Evolutionary conservation across 2,329 filamentous ascomycete genomes (phyloP).

Genomic region (Epichloe aotearoae): DNA sequence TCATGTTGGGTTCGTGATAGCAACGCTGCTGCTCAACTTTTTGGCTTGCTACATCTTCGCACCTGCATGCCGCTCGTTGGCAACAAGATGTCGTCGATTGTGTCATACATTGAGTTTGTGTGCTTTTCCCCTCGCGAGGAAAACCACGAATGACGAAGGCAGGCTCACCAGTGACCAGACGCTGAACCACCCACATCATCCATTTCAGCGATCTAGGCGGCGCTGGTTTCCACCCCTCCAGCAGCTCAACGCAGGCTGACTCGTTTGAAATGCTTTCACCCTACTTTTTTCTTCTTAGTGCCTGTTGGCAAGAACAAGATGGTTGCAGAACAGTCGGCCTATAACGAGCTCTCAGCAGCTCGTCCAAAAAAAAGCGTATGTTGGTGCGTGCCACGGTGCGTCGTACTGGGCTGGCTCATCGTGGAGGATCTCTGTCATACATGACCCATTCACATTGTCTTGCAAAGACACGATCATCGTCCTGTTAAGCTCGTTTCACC

Average conservation of each 20-base stretch:
- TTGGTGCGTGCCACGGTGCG: neutral
- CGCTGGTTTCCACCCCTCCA: neutral
- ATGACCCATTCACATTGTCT: too few species aligned
- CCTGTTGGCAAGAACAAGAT: neutral
- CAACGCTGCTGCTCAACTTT: neutral
- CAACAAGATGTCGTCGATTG: neutral
- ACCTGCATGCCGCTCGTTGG: neutral
- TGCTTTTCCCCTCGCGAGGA: neutral
- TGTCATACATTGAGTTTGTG: neutral
- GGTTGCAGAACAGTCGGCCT: neutral
- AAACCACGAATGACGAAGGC: constrained; percentile 3
- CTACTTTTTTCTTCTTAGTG: neutral
- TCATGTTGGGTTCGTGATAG: neutral
- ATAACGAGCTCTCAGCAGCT: neutral
- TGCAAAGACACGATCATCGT: neutral
- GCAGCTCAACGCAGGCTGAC: neutral
- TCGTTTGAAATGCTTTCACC: neutral
- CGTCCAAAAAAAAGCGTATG: neutral
- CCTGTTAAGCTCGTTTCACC: neutral
- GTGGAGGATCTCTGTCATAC: too few species aligned
- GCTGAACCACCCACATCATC: constrained; percentile 7
- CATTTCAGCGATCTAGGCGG: constrained; percentile 9
- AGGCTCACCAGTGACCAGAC: neutral
- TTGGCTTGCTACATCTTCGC: too few species aligned
- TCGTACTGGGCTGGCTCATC: neutral